Conservation (phyloP, 495 filamentous ascomycete species). For the Xylaria bambusicola region DNA sequence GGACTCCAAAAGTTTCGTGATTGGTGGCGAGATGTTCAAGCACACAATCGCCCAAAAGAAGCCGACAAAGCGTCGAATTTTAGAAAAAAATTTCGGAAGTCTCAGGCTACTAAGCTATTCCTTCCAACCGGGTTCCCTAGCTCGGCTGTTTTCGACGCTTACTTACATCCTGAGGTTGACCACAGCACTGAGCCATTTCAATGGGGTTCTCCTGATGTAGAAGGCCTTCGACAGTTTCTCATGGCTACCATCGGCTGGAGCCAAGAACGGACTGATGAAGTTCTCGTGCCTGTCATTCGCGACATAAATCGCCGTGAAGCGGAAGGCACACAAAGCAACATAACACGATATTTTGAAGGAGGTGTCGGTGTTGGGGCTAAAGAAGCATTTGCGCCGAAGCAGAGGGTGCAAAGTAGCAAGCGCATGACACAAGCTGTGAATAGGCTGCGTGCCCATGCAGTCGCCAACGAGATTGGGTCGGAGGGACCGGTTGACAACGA, state of each 20-base stretch:
- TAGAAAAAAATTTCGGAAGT: conserved; percentile 77
- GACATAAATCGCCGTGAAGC: conserved; percentile 87
- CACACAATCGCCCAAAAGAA: conserved; percentile 48
- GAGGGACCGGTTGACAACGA: conserved; percentile 25
- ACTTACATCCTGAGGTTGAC: conserved; percentile 84
- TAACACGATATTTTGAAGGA: conserved; percentile 79
- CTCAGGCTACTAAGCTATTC: conserved; percentile 78
- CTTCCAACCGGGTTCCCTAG: conserved; percentile 77
- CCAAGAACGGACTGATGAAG: conserved; percentile 87
- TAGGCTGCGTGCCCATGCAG: conserved; percentile 55
- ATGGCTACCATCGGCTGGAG: conserved; percentile 95
- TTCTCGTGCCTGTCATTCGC: conserved; percentile 87
- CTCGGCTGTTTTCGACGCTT: conserved; percentile 73
- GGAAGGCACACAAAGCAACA: conserved; percentile 94
- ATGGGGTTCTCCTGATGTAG: conserved; percentile 94
- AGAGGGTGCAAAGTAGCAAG: conserved; percentile 66
- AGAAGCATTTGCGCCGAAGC: conserved; percentile 78
- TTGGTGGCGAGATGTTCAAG: conserved; percentile 85
- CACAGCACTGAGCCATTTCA: conserved; percentile 73
- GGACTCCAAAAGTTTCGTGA: conserved; percentile 69
- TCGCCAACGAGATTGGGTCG: conserved; percentile 18
- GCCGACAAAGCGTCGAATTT: conserved; percentile 61
- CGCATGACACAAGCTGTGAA: conserved; percentile 82
- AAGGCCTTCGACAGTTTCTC: conserved; percentile 78
- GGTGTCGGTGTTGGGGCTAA: conserved; percentile 42